Evolutionary conservation across 768 basidiomycete species (phyloP).

Genomic region (Psilocybe azurescens): DNA sequence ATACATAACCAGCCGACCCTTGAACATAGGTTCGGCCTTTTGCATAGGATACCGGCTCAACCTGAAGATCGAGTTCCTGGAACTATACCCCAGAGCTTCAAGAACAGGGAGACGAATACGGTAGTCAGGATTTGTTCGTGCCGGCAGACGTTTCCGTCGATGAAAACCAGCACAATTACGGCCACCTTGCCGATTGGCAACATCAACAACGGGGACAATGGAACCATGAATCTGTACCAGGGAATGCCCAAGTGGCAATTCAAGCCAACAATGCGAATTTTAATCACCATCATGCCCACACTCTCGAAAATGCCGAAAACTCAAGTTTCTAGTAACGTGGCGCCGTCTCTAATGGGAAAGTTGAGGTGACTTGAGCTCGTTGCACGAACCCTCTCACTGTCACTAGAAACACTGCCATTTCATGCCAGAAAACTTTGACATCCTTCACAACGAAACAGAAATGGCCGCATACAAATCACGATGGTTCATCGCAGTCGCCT

Average conservation of each 20-base stretch:
- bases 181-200: slow-evolving; percentile 35
- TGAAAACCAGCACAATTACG: slow-evolving; percentile 31
- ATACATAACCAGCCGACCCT: background rate
- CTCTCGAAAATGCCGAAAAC: too few relatives aligned
- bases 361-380: too few relatives aligned
- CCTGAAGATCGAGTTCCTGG: slow-evolving; percentile 62
- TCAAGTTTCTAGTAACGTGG: too few relatives aligned
- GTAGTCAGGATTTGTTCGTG: slow-evolving; percentile 72
- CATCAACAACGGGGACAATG: slow-evolving; percentile 36
- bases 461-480: too few relatives aligned
- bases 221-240: slow-evolving; percentile 31
- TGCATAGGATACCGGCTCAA: slow-evolving; percentile 92
- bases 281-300: background rate
- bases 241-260: slow-evolving; percentile 17
- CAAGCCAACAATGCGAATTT: background rate
- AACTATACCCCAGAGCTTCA: slow-evolving; percentile 60
- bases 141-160: slow-evolving; percentile 61
- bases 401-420: too few relatives aligned
- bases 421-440: too few relatives aligned
- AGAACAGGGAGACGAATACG: slow-evolving; percentile 54
- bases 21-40: slow-evolving; percentile 74
- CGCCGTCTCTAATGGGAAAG: too few relatives aligned
- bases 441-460: too few relatives aligned
- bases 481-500: too few relatives aligned
- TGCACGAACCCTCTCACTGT: too few relatives aligned